Evolutionary conservation across 192 early-diverging fungal species (phyloP).

Genomic region (Lobosporangium transversale): DNA sequence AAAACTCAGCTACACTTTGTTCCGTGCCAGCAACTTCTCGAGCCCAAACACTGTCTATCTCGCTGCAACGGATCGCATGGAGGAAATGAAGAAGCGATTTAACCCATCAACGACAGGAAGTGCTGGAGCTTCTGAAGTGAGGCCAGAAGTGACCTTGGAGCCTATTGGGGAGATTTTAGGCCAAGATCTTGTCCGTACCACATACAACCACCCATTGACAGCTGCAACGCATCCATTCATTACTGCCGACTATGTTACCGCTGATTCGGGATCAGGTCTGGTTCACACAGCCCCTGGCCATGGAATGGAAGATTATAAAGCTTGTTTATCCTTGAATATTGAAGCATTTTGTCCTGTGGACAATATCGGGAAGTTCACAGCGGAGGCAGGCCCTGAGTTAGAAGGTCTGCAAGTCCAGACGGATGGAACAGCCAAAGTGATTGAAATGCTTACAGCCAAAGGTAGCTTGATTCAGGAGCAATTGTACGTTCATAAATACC

Average conservation of each 20-base stretch:
- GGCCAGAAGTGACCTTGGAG: slow-evolving; percentile 15
- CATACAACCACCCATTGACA: slow-evolving; percentile 68
- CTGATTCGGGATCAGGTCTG: slow-evolving; percentile 77
- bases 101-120: slow-evolving; percentile 1
- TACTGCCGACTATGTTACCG: slow-evolving; percentile 72
- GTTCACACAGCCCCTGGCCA: slow-evolving; percentile 87
- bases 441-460: slow-evolving; percentile 58
- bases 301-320: slow-evolving; percentile 86
- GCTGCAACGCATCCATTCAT: slow-evolving; percentile 62
- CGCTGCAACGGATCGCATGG: slow-evolving; percentile 57
- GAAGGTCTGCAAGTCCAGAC: slow-evolving; percentile 69
- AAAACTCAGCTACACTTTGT: slow-evolving; percentile 67
- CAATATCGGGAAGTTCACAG: slow-evolving; percentile 72
- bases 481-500: slow-evolving; percentile 76
- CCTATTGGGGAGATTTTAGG: slow-evolving; percentile 51
- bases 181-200: slow-evolving; percentile 60
- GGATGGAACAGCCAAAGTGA: slow-evolving; percentile 66
- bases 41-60: slow-evolving; percentile 41
- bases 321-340: slow-evolving; percentile 63
- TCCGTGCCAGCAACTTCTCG: slow-evolving; percentile 26
- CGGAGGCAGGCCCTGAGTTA: slow-evolving; percentile 68
- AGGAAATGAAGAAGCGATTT: slow-evolving; percentile 49
- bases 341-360: slow-evolving; percentile 76
- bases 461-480: slow-evolving; percentile 60
- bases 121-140: slow-evolving; percentile 4